A percentile compares a stretch with the other conserved stretches of the same genome.
phyloP scores from a whole-genome alignment of 352 stramenopile species.

The Globisporangium acanthophoron region DNA sequence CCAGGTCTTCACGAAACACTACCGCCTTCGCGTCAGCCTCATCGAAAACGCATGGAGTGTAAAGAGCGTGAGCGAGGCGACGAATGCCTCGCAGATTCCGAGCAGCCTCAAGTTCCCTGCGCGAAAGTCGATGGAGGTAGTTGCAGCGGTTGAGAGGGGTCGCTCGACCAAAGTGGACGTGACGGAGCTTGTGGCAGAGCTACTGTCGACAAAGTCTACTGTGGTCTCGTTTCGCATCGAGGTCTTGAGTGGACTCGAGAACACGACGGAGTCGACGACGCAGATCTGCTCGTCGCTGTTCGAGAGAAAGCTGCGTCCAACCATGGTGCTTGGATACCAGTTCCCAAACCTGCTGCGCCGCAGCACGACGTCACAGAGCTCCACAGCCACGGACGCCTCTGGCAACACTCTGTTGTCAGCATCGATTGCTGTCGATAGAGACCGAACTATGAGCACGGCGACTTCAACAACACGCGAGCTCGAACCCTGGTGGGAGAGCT shows the following conservation, averaged over 20 bases:
- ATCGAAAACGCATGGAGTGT: constrained; percentile 48
- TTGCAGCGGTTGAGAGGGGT: constrained; percentile 38
- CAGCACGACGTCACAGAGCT: constrained; percentile 29
- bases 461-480: constrained; percentile 25
- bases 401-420: constrained; percentile 12
- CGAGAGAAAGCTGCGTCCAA: constrained; percentile 41
- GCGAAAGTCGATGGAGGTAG: constrained; percentile 25
- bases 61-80: constrained; percentile 18
- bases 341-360: constrained; percentile 39
- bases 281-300: constrained; percentile 67
- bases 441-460: constrained; percentile 9
- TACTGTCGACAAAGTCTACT: constrained; percentile 32
- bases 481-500: constrained; percentile 56
- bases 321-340: constrained; percentile 31
- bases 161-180: constrained; percentile 50
- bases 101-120: constrained; percentile 17
- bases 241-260: constrained; percentile 26
- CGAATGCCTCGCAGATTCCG: constrained; percentile 5
- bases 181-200: constrained; percentile 26
- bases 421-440: constrained; percentile 22
- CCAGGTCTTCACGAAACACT: constrained; percentile 36
- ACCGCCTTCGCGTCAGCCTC: constrained; percentile 36
- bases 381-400: constrained; percentile 14
- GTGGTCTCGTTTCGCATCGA: constrained; percentile 50
- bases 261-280: constrained; percentile 23